Conservation (phyloP, 2,329 filamentous ascomycete genomes). For the Pseudopyricularia javanii region DNA sequence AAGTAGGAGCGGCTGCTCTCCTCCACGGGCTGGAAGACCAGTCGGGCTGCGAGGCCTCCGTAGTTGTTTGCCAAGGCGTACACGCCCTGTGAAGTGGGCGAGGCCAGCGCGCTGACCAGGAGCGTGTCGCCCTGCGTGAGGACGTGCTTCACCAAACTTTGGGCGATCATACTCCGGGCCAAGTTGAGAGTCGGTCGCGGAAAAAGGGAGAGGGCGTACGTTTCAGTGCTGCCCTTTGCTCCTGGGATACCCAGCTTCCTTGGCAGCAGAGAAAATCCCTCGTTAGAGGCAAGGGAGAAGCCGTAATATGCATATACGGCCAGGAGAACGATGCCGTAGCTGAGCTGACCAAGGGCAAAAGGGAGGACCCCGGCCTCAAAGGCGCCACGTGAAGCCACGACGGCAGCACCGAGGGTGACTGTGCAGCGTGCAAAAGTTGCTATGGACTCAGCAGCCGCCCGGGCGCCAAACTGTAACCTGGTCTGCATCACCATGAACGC, state of each 20-base stretch:
- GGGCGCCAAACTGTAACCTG: slow-evolving; percentile 64
- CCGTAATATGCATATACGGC: slow-evolving; percentile 57
- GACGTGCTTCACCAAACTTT: slow-evolving; percentile 83
- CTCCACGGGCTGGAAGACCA: slow-evolving; percentile 90
- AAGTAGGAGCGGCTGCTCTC: slow-evolving; percentile 88
- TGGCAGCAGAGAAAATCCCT: slow-evolving; percentile 59
- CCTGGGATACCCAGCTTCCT: slow-evolving; percentile 16
- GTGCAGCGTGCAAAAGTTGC: slow-evolving; percentile 70
- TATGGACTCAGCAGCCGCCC: slow-evolving; percentile 71
- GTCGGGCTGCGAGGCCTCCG: slow-evolving; percentile 73
- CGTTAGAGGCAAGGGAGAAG: slow-evolving; percentile 36
- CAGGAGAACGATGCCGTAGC: slow-evolving; percentile 59
- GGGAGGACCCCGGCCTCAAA: slow-evolving; percentile 64
- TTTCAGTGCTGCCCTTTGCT: slow-evolving; percentile 5
- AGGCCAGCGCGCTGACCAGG: slow-evolving; percentile 67
- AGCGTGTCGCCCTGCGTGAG: slow-evolving; percentile 91
- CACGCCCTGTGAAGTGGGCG: slow-evolving; percentile 70
- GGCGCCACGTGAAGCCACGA: slow-evolving; percentile 30
- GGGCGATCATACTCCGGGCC: slow-evolving; percentile 71
- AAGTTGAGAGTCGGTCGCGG: slow-evolving; percentile 59
- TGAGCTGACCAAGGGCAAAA: slow-evolving; percentile 77
- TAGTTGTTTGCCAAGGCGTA: slow-evolving; percentile 94
- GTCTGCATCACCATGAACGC: slow-evolving; percentile 82
- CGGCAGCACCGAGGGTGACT: slow-evolving; percentile 58
- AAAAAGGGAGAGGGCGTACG: slow-evolving; percentile 50